Evolutionary conservation across 441 rosid species (phyloP).

Genomic region (Hypseocharis bilobata): DNA sequence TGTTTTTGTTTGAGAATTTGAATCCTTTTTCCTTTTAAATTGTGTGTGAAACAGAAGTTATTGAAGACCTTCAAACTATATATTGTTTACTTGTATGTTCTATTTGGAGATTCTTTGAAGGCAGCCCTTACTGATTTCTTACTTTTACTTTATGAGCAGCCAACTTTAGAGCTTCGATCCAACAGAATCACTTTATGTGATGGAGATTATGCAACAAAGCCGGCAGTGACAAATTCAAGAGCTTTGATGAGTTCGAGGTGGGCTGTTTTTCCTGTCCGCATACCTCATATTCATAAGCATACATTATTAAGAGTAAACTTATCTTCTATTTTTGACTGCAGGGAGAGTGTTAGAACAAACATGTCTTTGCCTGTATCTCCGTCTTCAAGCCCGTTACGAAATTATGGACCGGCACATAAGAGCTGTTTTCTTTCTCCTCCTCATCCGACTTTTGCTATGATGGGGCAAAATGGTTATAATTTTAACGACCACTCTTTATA

Average conservation of each 20-base stretch:
- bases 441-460: conserved; percentile 43
- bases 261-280: conserved; percentile 2
- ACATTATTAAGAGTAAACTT: neutral
- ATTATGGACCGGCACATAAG: conserved; percentile 46
- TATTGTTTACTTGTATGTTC: no score
- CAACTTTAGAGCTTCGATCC: conserved; percentile 48
- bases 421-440: conserved; percentile 74
- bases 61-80: no score
- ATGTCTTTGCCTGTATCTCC: conserved; percentile 86
- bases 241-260: conserved; percentile 55
- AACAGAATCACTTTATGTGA: conserved; percentile 35
- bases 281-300: neutral
- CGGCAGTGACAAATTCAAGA: conserved; percentile 30
- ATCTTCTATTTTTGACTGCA: conserved; percentile 17
- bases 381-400: conserved; percentile 73
- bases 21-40: no score
- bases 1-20: no score
- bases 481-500: conserved; percentile 42
- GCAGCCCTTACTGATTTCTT: conserved; percentile 4
- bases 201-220: conserved; percentile 41
- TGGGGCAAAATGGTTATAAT: conserved; percentile 48
- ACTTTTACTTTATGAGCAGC: conserved; percentile 38
- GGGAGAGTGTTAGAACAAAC: conserved; percentile 60
- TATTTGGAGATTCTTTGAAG: neutral
- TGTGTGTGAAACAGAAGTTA: no score